These are phyloP conservation scores for Axilococcus clingmanii DNA, from an alignment of 139 green algal species.

Conservation along the genomic window DNA sequence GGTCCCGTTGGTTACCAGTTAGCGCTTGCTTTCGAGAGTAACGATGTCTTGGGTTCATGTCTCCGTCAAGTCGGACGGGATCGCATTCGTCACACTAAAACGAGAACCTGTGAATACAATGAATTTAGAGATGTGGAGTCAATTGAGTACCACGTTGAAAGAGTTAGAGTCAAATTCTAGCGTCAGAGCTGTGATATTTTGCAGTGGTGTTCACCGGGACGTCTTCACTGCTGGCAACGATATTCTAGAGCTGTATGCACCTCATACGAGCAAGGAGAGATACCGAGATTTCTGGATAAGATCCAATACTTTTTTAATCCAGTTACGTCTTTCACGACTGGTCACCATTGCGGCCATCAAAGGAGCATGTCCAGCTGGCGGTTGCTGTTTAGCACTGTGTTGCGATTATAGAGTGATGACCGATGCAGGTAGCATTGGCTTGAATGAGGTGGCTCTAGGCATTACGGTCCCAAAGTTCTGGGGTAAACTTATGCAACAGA, in stretches of 20 bases:
- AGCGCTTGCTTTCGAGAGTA: too few species aligned
- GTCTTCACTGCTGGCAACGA: conserved; percentile 75
- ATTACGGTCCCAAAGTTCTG: conserved; percentile 84
- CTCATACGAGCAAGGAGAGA: conserved; percentile 41
- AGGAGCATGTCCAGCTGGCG: conserved; percentile 83
- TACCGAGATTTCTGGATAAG: conserved; percentile 67
- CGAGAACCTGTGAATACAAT: conserved; percentile 66
- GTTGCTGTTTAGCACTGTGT: conserved; percentile 76
- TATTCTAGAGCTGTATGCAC: conserved; percentile 71
- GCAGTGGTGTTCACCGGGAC: conserved; percentile 48
- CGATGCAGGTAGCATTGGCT: conserved; percentile 31
- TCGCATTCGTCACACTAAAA: conserved; percentile 35
- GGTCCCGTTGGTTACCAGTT: too few species aligned
- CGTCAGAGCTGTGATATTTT: conserved; percentile 55
- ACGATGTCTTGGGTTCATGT: too few species aligned
- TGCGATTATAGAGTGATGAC: conserved; percentile 83
- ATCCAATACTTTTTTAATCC: conserved; percentile 62
- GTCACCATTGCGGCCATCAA: conserved; percentile 74
- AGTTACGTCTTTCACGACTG: conserved; percentile 53
- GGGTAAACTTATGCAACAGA: conserved; percentile 50
- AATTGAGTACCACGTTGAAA: conserved; percentile 39
- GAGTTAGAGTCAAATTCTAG: conserved; percentile 38
- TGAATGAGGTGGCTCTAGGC: conserved; percentile 40
- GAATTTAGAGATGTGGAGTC: conserved; percentile 44
- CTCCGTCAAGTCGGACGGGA: too few species aligned